These are phyloP conservation scores for Aureobasidium sp. DNA, from an alignment of 2,329 filamentous ascomycete species.

Conservation along the genomic window DNA sequence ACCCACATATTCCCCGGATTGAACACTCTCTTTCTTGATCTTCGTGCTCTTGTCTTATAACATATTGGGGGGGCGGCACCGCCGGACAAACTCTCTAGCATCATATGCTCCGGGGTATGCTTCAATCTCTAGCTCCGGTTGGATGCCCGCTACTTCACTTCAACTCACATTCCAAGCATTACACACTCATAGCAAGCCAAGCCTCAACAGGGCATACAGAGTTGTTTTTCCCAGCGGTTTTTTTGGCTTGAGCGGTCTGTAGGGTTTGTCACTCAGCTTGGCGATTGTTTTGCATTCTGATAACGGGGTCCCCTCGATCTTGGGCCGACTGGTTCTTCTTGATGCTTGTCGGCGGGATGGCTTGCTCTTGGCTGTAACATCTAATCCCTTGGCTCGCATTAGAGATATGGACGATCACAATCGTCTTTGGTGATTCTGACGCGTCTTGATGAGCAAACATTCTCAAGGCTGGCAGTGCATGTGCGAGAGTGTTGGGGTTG, in stretches of 20 bases:
- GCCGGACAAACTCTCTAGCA: slow-evolving; percentile 8
- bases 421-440: slow-evolving; percentile 9
- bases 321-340: slow-evolving; percentile 13
- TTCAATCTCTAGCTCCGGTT: background rate
- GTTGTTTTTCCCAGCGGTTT: slow-evolving; percentile 12
- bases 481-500: background rate
- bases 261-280: slow-evolving; percentile 4
- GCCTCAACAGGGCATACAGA: slow-evolving; percentile 3
- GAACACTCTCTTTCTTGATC: background rate
- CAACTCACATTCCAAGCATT: slow-evolving; percentile 8
- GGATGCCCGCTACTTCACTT: background rate
- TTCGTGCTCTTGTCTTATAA: slow-evolving; percentile 3
- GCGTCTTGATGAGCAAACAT: slow-evolving; percentile 7
- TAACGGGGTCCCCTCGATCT: slow-evolving; percentile 3
- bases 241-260: slow-evolving; percentile 8
- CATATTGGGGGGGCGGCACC: background rate
- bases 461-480: background rate
- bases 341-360: slow-evolving; percentile 10
- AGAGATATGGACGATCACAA: slow-evolving; percentile 15
- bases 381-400: slow-evolving; percentile 14
- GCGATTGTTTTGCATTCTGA: slow-evolving; percentile 3
- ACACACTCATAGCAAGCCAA: slow-evolving; percentile 6
- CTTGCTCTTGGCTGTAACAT: slow-evolving; percentile 17
- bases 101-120: background rate
- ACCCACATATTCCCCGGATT: slow-evolving; percentile 14